These are phyloP conservation scores for Trypanosoma cruzi DNA, from an alignment of 208 protist genomes.

Conservation along the genomic window DNA sequence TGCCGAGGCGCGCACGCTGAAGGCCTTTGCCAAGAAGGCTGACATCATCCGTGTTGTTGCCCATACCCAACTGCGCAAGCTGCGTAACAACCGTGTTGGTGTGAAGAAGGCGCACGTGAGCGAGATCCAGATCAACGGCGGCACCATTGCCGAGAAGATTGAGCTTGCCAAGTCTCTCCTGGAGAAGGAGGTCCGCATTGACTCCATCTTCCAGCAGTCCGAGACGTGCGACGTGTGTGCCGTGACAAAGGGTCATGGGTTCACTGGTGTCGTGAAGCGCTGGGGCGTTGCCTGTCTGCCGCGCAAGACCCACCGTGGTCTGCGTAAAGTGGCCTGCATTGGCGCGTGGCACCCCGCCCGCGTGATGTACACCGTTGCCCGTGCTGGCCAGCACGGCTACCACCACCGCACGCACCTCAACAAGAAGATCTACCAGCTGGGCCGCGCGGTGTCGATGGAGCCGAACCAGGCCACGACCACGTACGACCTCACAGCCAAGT, in stretches of 20 bases:
- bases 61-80: conserved; percentile 98
- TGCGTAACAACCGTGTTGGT: conserved; percentile 97
- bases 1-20: conserved; percentile 87
- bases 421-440: conserved; percentile 99
- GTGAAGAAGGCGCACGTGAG: conserved; percentile 99
- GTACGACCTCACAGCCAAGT: conserved; percentile 98
- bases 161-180: conserved; percentile 94
- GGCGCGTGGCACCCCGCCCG: conserved; percentile 99
- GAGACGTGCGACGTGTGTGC: conserved; percentile 98
- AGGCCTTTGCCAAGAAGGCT: conserved; percentile 96
- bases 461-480: conserved; percentile 94
- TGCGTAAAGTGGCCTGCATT: conserved; percentile 99
- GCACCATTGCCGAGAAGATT: conserved; percentile 96
- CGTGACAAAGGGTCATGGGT: conserved; percentile 99
- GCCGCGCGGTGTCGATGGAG: conserved; percentile 78
- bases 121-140: conserved; percentile 99
- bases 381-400: conserved; percentile 99
- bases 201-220: conserved; percentile 95
- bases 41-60: conserved; percentile 97
- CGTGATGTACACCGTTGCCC: conserved; percentile 97
- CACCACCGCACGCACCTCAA: conserved; percentile 99
- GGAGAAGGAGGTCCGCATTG: conserved; percentile 97
- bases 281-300: conserved; percentile 97
- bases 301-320: conserved; percentile 99
- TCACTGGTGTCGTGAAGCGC: conserved; percentile 97